These are phyloP conservation scores for Eimeria sp. DNA, from an alignment of 169 alveolate genomes.

Conservation along the genomic window DNA sequence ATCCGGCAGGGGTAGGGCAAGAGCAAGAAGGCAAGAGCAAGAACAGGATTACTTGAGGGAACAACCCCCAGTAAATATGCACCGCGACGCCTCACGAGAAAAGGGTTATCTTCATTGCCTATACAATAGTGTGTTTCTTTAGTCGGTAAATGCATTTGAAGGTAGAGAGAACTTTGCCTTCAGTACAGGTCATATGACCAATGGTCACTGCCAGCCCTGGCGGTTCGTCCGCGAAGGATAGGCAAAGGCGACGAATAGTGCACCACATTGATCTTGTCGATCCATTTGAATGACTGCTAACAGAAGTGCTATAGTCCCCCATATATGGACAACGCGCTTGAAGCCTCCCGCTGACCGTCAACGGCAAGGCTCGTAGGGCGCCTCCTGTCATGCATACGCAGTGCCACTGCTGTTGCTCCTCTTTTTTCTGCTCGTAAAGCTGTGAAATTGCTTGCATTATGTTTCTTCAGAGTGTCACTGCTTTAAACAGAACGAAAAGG, in stretches of 20 bases:
- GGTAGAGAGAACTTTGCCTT: neutral
- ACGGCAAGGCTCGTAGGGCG: neutral
- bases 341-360: neutral
- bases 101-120: neutral
- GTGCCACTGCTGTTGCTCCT: neutral
- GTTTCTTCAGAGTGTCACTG: neutral
- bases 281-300: neutral
- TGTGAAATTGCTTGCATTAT: neutral
- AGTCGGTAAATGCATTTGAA: neutral
- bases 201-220: neutral
- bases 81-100: neutral
- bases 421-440: neutral
- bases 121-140: neutral
- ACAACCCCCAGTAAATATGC: neutral
- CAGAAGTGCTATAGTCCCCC: neutral
- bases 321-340: neutral
- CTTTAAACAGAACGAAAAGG: neutral
- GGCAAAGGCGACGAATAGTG: neutral
- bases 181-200: neutral
- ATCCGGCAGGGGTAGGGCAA: neutral
- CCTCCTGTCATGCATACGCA: neutral
- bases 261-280: too few species aligned
- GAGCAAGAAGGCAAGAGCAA: neutral
- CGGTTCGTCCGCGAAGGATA: neutral
- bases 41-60: neutral